phyloP scores from a whole-genome alignment of 305 asterid genomes.

The Rubia tinctorum region DNA sequence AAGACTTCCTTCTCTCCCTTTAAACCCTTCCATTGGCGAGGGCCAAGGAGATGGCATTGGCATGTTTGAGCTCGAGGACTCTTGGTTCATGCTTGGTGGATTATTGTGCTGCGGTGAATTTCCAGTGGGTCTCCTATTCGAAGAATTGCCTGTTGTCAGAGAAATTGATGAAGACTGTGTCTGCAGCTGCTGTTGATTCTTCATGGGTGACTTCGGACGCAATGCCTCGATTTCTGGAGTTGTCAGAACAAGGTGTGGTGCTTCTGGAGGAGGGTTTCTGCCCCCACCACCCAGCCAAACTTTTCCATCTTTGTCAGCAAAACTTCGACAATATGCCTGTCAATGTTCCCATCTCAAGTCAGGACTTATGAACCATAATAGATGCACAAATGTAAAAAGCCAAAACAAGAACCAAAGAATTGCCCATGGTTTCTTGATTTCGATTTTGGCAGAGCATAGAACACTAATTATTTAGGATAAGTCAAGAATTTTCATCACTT shows the following conservation, averaged over 20 bases:
- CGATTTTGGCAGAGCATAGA: not conserved
- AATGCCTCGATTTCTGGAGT: conserved; percentile 92
- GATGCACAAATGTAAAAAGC: not conserved
- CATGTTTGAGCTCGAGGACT: conserved; percentile 57
- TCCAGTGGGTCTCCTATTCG: conserved; percentile 58
- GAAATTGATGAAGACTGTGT: conserved; percentile 71
- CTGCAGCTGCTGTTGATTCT: conserved; percentile 83
- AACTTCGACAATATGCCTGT: conserved; percentile 66
- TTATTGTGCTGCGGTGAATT: conserved; percentile 60
- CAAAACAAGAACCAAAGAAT: not conserved
- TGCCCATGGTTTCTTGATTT: not conserved
- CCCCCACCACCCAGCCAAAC: conserved; percentile 97
- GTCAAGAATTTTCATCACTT: not conserved
- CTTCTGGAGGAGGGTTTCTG: conserved; percentile 97
- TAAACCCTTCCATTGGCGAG: conserved; percentile 45
- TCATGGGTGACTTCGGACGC: conserved; percentile 99
- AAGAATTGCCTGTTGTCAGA: conserved; percentile 57
- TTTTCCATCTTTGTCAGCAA: conserved; percentile 90
- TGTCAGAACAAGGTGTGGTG: conserved; percentile 87
- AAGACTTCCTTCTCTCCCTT: conserved; percentile 54
- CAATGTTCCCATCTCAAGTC: conserved; percentile 20
- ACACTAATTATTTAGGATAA: not conserved
- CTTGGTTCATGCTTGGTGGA: conserved; percentile 51
- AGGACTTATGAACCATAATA: conserved; percentile 4
- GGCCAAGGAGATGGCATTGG: conserved; percentile 62